phyloP scores from a whole-genome alignment of 306 rosid species.

The Rosa lucieae region DNA sequence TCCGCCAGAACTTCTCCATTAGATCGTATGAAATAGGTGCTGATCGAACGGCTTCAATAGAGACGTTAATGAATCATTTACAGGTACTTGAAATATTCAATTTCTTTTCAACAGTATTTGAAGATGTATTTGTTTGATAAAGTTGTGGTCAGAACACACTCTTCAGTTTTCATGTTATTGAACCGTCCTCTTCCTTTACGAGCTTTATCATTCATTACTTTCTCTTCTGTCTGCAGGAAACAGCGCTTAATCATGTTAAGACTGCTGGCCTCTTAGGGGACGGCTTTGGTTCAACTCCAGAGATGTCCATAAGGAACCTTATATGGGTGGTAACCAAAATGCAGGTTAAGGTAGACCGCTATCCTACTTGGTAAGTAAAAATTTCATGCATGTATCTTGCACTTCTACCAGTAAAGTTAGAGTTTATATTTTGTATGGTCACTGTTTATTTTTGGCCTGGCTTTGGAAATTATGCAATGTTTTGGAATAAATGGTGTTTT shows the following conservation, averaged over 20 bases:
- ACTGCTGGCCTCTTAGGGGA: slow-evolving; percentile 87
- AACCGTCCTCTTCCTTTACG: neutral
- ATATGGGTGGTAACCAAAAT: slow-evolving; percentile 97
- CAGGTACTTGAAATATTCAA: slow-evolving; percentile 49
- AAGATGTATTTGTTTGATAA: neutral
- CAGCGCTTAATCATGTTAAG: slow-evolving; percentile 98
- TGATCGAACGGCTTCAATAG: slow-evolving; percentile 97
- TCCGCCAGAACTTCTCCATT: slow-evolving; percentile 87
- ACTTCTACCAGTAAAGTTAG: neutral
- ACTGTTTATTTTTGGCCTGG: neutral
- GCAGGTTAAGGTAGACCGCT: slow-evolving; percentile 96
- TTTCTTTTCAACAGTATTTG: neutral
- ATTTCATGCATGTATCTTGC: neutral
- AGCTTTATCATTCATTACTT: neutral
- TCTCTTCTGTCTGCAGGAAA: slow-evolving; percentile 56
- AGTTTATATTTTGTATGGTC: slow-evolving; percentile 15
- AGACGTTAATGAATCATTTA: slow-evolving; percentile 95
- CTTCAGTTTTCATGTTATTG: neutral
- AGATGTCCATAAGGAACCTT: slow-evolving; percentile 89
- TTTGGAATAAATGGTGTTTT: neutral
- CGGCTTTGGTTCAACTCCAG: slow-evolving; percentile 97
- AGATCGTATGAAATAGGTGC: slow-evolving; percentile 99
- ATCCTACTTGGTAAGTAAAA: slow-evolving; percentile 88
- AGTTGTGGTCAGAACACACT: neutral
- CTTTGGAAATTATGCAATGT: neutral